phyloP scores from a whole-genome alignment of 1,284 basidiomycete genomes.

The Sporisorium exsertum region DNA sequence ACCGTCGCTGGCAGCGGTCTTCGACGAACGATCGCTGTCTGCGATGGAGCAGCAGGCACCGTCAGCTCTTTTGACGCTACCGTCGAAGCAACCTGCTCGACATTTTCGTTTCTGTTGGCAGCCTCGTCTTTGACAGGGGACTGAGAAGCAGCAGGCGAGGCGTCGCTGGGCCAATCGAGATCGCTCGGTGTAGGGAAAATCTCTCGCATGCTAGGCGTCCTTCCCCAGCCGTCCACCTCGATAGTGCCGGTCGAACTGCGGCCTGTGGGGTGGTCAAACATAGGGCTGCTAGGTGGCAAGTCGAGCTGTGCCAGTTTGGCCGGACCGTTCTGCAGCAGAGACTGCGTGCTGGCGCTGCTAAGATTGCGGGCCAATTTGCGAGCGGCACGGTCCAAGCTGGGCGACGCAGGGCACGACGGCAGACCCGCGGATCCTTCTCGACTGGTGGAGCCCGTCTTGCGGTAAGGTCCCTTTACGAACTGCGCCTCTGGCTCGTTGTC shows the following conservation, averaged over 20 bases:
- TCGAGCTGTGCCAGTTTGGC: slow-evolving; percentile 41
- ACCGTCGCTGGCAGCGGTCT: slow-evolving; percentile 64
- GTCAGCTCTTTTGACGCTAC: neutral
- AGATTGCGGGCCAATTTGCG: slow-evolving; percentile 36
- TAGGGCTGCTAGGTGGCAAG: slow-evolving; percentile 40
- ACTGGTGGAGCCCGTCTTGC: slow-evolving; percentile 8
- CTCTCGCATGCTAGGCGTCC: slow-evolving; percentile 51
- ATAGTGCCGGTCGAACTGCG: slow-evolving; percentile 17
- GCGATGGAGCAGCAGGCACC: neutral
- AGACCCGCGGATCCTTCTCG: slow-evolving; percentile 39
- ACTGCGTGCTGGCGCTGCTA: slow-evolving; percentile 23
- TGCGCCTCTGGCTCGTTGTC: slow-evolving; percentile 27
- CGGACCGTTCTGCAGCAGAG: slow-evolving; percentile 12
- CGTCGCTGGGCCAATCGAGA: slow-evolving; percentile 44
- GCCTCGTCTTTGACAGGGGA: slow-evolving; percentile 8
- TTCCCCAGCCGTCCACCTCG: slow-evolving; percentile 51
- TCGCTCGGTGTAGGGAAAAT: slow-evolving; percentile 56
- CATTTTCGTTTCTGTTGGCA: slow-evolving; percentile 2
- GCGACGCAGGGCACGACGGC: slow-evolving; percentile 39
- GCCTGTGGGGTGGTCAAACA: slow-evolving; percentile 45
- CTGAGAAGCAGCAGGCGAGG: slow-evolving; percentile 10
- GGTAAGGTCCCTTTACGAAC: slow-evolving; percentile 43
- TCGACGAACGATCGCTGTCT: slow-evolving; percentile 25
- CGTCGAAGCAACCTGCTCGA: neutral
- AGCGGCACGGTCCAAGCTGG: slow-evolving; percentile 24